These are phyloP conservation scores for Podospora appendiculata DNA, from an alignment of 495 filamentous ascomycete genomes.

Conservation along the genomic window DNA sequence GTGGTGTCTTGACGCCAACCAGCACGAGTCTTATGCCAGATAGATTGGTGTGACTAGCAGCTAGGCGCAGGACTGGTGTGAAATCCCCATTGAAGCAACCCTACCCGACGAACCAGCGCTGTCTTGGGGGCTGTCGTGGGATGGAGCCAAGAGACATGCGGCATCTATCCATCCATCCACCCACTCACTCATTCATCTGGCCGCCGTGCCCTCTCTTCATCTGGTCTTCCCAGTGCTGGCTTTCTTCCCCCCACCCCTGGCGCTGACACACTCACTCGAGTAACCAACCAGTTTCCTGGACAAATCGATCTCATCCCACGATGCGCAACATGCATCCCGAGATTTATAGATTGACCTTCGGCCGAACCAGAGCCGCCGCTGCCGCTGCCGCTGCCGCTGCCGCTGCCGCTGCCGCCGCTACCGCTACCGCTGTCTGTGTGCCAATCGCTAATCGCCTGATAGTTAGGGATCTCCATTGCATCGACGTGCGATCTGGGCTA, in stretches of 20 bases:
- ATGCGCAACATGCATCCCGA: neutral
- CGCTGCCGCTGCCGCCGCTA: too few species aligned
- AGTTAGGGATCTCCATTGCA: neutral
- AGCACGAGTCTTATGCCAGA: conserved; percentile 9
- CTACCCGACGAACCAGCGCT: neutral
- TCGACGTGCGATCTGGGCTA: neutral
- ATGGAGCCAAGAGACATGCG: too few species aligned
- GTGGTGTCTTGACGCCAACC: conserved; percentile 2
- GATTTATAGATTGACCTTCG: neutral
- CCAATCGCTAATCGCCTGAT: too few species aligned
- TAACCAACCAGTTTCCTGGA: neutral
- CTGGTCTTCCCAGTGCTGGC: neutral
- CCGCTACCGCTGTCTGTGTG: too few species aligned
- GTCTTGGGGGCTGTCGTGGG: neutral
- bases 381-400: neutral
- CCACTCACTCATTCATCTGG: too few species aligned
- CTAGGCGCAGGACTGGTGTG: neutral
- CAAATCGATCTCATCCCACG: neutral
- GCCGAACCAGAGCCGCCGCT: neutral
- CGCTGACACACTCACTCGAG: neutral
- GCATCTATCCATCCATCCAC: too few species aligned
- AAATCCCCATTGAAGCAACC: neutral
- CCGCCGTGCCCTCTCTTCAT: too few species aligned
- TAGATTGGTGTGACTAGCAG: conserved; percentile 8
- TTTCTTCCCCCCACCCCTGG: too few species aligned